These are phyloP conservation scores for Orbilia javanica DNA, from an alignment of 2,329 filamentous ascomycete genomes.

Conservation along the genomic window DNA sequence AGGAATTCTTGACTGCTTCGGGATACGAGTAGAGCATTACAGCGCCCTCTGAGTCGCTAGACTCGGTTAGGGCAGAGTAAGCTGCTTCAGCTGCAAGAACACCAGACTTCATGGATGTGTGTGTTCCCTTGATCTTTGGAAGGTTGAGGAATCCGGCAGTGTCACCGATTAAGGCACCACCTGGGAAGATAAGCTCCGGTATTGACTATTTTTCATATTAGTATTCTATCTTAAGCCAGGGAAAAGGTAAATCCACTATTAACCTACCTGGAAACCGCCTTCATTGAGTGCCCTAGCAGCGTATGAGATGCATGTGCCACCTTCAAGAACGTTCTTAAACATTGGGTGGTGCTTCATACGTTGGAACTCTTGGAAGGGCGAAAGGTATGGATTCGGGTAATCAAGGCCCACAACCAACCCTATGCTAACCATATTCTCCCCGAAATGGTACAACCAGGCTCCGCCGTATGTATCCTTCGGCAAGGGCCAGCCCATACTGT, in stretches of 20 bases:
- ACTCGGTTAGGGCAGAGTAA: slow-evolving; percentile 77
- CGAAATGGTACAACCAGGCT: slow-evolving; percentile 99
- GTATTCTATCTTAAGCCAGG: not conserved
- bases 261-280: slow-evolving; percentile 81
- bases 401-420: slow-evolving; percentile 93
- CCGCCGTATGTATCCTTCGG: slow-evolving; percentile 92
- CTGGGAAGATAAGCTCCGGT: slow-evolving; percentile 95
- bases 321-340: slow-evolving; percentile 87
- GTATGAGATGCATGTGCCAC: slow-evolving; percentile 97
- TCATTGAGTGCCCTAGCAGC: slow-evolving; percentile 91
- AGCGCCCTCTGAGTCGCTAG: slow-evolving; percentile 66
- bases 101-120: slow-evolving; percentile 96
- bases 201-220: slow-evolving; percentile 72
- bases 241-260: not conserved
- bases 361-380: slow-evolving; percentile 95
- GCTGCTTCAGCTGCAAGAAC: slow-evolving; percentile 96
- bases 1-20: slow-evolving; percentile 83
- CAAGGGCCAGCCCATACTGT: slow-evolving; percentile 93
- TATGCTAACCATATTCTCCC: slow-evolving; percentile 92
- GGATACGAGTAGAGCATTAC: slow-evolving; percentile 97
- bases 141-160: slow-evolving; percentile 97
- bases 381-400: slow-evolving; percentile 96
- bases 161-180: slow-evolving; percentile 94
- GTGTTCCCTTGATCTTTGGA: slow-evolving; percentile 97
- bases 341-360: slow-evolving; percentile 98